These are phyloP conservation scores for Moesziomyces sp. DNA, from an alignment of 1,284 basidiomycete genomes.

Conservation along the genomic window DNA sequence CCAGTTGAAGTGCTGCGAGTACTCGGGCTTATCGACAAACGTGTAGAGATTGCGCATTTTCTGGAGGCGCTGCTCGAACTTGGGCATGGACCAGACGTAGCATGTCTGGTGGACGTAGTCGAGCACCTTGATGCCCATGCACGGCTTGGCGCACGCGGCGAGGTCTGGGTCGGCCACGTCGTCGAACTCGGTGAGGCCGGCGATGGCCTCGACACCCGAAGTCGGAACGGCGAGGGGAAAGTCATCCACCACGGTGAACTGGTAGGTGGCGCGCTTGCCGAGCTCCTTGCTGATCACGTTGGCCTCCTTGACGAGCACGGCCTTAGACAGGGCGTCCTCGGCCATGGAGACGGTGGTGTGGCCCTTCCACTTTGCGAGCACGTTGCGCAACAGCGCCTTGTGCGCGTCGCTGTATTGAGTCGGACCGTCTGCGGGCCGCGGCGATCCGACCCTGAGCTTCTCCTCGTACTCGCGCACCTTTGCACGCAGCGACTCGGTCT, in stretches of 20 bases:
- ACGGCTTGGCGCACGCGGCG: conserved; percentile 71
- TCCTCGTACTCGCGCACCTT: conserved; percentile 64
- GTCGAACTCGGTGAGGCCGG: conserved; percentile 87
- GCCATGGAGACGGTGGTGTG: conserved; percentile 76
- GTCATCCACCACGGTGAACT: conserved; percentile 87
- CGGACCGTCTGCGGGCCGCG: conserved; percentile 21
- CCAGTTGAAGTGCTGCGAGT: conserved; percentile 80
- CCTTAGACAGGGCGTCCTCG: conserved; percentile 84
- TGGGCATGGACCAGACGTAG: conserved; percentile 81
- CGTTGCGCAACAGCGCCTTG: conserved; percentile 71
- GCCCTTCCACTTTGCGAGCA: conserved; percentile 83
- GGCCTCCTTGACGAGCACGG: conserved; percentile 90
- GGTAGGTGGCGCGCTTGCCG: conserved; percentile 85
- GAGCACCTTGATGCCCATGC: conserved; percentile 88
- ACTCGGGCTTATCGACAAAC: conserved; percentile 91
- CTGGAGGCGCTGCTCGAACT: conserved; percentile 85
- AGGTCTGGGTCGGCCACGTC: conserved; percentile 70
- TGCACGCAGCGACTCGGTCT: conserved; percentile 48
- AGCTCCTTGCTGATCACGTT: conserved; percentile 74
- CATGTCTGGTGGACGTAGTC: conserved; percentile 52
- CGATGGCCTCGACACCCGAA: conserved; percentile 82
- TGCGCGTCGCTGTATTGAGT: conserved; percentile 43
- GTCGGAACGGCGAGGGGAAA: conserved; percentile 81
- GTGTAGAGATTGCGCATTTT: conserved; percentile 93
- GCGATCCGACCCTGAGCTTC: conserved; percentile 32